Base-by-base conservation (phyloP, 768 basidiomycete species). In the Podaxis sp. region DNA sequence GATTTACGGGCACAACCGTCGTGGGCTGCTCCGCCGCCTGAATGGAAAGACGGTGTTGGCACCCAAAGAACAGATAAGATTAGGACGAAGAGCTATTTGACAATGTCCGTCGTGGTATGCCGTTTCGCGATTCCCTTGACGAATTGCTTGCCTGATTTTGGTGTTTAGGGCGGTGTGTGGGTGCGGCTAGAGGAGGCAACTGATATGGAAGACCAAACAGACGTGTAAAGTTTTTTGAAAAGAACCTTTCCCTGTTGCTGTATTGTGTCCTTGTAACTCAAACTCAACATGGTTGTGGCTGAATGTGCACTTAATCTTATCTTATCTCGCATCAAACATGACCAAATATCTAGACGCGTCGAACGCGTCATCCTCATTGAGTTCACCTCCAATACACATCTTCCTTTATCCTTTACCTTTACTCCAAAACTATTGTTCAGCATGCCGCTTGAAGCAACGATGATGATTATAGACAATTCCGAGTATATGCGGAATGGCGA, bases 401-500 rank as follows among this genome's bases (percentile, higher is more conserved):
- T 55, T 52, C 53, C 40, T 64, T 38, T 47, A 57, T 40, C 27
- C 35, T 58, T 38, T n/a, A 28, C 46, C 42, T 32, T 37, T 47
- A 5, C 47, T 7, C n/a, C 44, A 62, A 58, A 47, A 63, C 61
- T 55, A 37, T 40, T 46, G 38, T 62, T 62, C 79, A 86, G 71
- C 61, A 97, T 97, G 94, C 92, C 93, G 66, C 84, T 97, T 70
- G 95, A 99, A 86, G 95, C 96, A 42, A 96, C 95, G 23, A 95
- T 99, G 87, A 87, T 98, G 78, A 80, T 99, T 13, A 87, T 98
- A 63, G 97, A 99, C 84, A 98, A 98, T 72, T 97, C 94, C 1
- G 93, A 95, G 74, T 95, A 89, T 75, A 97, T 97, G 89, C 86
- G 95, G 60, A 96, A 97, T 70, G 93, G 94, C 10, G 94, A 95